These are phyloP conservation scores for Cyclostephanos tholiformis DNA, from an alignment of 108 stramenopile genomes.

Conservation along the genomic window DNA sequence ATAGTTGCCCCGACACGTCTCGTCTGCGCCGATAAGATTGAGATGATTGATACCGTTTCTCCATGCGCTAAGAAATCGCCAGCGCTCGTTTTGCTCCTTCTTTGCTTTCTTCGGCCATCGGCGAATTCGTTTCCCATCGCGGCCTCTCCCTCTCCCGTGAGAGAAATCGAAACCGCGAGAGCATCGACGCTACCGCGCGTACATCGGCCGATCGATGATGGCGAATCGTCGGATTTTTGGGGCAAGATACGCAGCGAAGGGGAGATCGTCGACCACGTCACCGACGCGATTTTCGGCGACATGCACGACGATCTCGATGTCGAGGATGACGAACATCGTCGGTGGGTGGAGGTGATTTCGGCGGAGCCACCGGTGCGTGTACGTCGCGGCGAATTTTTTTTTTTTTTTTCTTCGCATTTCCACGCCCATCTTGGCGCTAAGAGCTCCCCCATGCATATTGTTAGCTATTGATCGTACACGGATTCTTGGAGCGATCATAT, in stretches of 20 bases:
- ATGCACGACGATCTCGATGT: not conserved
- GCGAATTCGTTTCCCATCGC: not conserved
- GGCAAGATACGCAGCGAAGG: slow-evolving; percentile 17
- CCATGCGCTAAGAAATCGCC: not conserved
- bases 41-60: too few relatives aligned
- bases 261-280: slow-evolving; percentile 31
- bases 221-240: slow-evolving; percentile 21
- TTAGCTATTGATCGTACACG: slow-evolving; percentile 22
- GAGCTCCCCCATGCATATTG: not conserved
- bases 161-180: not conserved
- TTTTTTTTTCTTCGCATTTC: not conserved
- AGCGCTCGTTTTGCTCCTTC: not conserved
- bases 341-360: slow-evolving; percentile 35
- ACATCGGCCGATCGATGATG: not conserved
- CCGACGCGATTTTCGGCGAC: slow-evolving; percentile 25
- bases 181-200: not conserved
- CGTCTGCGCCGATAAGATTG: too few relatives aligned
- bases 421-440: not conserved
- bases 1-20: too few relatives aligned
- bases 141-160: too few relatives aligned
- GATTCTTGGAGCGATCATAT: slow-evolving; percentile 20
- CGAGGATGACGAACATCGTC: slow-evolving; percentile 1
- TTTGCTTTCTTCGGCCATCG: not conserved
- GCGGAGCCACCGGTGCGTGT: slow-evolving; percentile 33
- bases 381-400: slow-evolving; percentile 17